A percentile compares a stretch with the other conserved stretches of the same genome.
These are phyloP conservation scores for Magnaporthales sp. DNA, from an alignment of 2,329 filamentous ascomycete species.

Conservation along the genomic window DNA sequence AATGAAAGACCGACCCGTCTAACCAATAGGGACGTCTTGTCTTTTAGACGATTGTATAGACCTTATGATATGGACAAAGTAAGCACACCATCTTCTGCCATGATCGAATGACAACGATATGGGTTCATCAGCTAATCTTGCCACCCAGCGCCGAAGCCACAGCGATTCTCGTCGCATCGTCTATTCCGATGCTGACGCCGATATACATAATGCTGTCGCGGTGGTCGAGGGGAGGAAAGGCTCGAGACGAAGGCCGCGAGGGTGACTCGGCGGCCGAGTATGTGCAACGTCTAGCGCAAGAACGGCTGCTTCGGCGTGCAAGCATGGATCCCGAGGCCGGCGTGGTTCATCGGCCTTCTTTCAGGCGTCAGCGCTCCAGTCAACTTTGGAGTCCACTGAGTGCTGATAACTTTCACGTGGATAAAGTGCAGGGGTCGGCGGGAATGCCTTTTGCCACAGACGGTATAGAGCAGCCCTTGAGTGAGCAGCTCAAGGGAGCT, in stretches of 20 bases:
- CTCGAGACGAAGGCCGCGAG: slow-evolving; percentile 6
- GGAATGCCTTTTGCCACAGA: background rate
- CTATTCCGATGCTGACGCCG: background rate
- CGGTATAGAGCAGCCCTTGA: too few relatives aligned
- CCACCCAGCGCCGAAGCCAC: background rate
- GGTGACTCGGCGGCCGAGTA: background rate
- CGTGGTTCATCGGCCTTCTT: background rate
- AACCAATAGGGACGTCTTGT: background rate
- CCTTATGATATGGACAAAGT: background rate
- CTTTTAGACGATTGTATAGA: background rate
- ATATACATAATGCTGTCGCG: background rate
- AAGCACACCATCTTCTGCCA: background rate
- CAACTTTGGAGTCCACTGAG: background rate
- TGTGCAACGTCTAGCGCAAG: background rate
- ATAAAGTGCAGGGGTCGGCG: background rate
- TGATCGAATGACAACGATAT: background rate
- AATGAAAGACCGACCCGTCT: background rate
- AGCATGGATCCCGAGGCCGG: background rate
- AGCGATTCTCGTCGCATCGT: background rate
- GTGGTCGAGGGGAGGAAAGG: background rate
- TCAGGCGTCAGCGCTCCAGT: background rate
- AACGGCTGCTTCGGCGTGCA: background rate
- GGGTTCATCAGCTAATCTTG: background rate
- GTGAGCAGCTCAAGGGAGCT: too few relatives aligned
- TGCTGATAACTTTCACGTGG: background rate